phyloP scores from a whole-genome alignment of 1,139 yeast genomes.

The Taphrina sp. region DNA sequence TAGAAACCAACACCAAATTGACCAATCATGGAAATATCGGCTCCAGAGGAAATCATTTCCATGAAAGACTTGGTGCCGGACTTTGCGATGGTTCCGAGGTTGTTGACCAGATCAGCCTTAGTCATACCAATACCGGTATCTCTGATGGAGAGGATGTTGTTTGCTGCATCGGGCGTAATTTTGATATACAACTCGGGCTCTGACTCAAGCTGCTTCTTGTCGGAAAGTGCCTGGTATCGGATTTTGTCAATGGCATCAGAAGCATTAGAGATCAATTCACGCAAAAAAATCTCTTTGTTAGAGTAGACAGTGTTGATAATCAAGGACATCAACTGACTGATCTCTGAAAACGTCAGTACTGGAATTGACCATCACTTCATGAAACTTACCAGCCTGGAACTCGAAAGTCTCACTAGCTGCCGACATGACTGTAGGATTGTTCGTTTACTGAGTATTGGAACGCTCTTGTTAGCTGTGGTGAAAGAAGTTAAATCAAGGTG shows the following conservation, averaged over 20 bases:
- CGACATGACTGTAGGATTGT: no score
- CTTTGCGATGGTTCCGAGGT: conserved; percentile 99
- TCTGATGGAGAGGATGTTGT: conserved; percentile 92
- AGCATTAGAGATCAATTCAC: conserved; percentile 98
- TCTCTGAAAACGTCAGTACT: no score
- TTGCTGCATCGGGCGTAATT: conserved; percentile 93
- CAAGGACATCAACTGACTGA: conserved; percentile 92
- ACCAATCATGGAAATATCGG: conserved; percentile 99
- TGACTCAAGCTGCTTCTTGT: conserved; percentile 84
- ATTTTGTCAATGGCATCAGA: conserved; percentile 96
- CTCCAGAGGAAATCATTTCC: conserved; percentile 99
- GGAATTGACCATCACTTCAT: no score
- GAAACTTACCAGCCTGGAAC: no score
- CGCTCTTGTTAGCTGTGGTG: no score
- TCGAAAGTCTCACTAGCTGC: no score
- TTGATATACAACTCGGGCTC: conserved; percentile 97
- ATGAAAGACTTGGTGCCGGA: conserved; percentile 99
- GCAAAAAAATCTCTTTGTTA: conserved; percentile 97
- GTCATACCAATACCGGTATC: conserved; percentile 99
- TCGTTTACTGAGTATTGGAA: no score
- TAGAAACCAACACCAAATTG: conserved; percentile 99
- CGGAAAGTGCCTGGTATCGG: conserved; percentile 93
- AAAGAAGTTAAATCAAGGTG: no score
- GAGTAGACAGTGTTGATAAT: conserved; percentile 99
- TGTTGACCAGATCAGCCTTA: conserved; percentile 97